phyloP scores from a whole-genome alignment of 176 grass and related monocot species.

The Eleusine indica region DNA sequence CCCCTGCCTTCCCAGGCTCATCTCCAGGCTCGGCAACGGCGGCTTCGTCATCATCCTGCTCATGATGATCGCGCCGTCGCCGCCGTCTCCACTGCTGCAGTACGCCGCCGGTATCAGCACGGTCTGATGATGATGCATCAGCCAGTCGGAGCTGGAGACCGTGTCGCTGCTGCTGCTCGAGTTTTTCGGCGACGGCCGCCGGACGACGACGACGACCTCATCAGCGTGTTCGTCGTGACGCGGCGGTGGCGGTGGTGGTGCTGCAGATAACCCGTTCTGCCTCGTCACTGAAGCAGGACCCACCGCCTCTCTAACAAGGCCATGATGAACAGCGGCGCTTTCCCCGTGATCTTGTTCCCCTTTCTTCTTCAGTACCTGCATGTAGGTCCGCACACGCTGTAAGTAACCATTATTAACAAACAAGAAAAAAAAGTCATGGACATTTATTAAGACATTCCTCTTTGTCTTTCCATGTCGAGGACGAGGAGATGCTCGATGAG shows the following conservation, averaged over 20 bases:
- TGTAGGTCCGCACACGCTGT: neutral
- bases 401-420: neutral
- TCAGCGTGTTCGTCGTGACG: neutral
- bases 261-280: neutral
- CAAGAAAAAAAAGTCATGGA: too few species aligned
- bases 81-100: neutral
- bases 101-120: neutral
- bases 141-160: slow-evolving; percentile 30
- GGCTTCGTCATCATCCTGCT: neutral
- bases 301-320: neutral
- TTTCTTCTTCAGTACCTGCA: neutral
- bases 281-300: neutral
- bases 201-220: neutral
- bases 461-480: too few species aligned
- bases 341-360: neutral
- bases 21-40: slow-evolving; percentile 47
- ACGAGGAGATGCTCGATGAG: too few species aligned
- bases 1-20: slow-evolving; percentile 53
- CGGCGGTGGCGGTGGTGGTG: neutral
- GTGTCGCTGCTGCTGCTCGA: slow-evolving; percentile 26
- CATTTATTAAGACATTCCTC: too few species aligned
- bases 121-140: neutral
- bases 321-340: neutral
- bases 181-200: slow-evolving; percentile 17
- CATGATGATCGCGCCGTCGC: neutral